A percentile compares a stretch with the other conserved stretches of the same genome.
Evolutionary conservation across 768 basidiomycete genomes (phyloP).

Genomic region (Boletellus ananiceps): DNA sequence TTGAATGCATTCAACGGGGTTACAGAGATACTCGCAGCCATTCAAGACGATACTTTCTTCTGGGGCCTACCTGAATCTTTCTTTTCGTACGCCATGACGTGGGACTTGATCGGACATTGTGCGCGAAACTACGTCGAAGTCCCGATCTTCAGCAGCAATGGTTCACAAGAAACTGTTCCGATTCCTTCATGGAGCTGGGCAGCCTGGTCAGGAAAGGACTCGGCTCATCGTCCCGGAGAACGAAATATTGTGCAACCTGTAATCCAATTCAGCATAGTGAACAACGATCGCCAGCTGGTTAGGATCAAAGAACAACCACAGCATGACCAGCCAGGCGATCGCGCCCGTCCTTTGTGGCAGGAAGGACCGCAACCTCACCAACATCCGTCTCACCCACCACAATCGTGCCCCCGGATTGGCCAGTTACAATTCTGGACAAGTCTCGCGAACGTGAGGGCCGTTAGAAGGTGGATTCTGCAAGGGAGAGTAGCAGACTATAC

Average conservation of each 20-base stretch:
- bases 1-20: constrained; percentile 15
- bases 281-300: background rate
- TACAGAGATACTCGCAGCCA: constrained; percentile 5
- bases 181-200: constrained; percentile 22
- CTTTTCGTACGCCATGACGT: constrained; percentile 12
- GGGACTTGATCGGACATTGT: constrained; percentile 1
- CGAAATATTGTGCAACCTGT: background rate
- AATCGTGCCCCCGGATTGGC: background rate
- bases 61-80: constrained; percentile 16
- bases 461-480: background rate
- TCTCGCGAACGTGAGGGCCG: background rate
- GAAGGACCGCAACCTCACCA: background rate
- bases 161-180: constrained; percentile 1
- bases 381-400: background rate
- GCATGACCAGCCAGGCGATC: background rate
- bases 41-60: constrained; percentile 11
- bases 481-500: background rate
- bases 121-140: background rate
- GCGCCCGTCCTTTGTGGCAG: background rate
- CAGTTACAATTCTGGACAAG: constrained; percentile 19
- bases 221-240: background rate
- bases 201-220: constrained; percentile 3
- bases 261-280: constrained; percentile 6
- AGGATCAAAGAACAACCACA: background rate
- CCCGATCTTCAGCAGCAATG: constrained; percentile 4